Evolutionary conservation across 495 filamentous ascomycete species (phyloP).

Genomic region (Aspergillus kassunensis): DNA sequence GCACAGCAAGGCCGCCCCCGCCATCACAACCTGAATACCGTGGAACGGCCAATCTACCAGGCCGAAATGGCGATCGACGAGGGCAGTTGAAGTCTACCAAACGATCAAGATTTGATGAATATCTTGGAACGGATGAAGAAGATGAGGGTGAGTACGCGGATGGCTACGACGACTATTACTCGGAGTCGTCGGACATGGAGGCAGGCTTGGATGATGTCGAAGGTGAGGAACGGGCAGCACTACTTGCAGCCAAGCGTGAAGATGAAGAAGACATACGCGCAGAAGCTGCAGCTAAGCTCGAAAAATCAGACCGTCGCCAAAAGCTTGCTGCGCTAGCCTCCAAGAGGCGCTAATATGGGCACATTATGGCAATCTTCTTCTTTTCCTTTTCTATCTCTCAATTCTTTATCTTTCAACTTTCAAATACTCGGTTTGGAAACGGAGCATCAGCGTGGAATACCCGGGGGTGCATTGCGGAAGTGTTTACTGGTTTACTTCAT

Average conservation of each 20-base stretch:
- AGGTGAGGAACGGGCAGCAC: slow-evolving; percentile 51
- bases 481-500: slow-evolving; percentile 13
- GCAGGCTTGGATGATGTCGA: slow-evolving; percentile 57
- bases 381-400: slow-evolving; percentile 3
- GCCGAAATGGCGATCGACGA: slow-evolving; percentile 32
- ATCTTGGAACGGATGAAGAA: slow-evolving; percentile 46
- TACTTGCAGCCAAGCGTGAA: slow-evolving; percentile 50
- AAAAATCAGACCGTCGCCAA: slow-evolving; percentile 54
- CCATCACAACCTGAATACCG: slow-evolving; percentile 47
- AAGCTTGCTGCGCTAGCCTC: slow-evolving; percentile 46
- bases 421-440: slow-evolving; percentile 7
- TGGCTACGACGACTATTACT: slow-evolving; percentile 52
- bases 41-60: slow-evolving; percentile 47
- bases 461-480: slow-evolving; percentile 25
- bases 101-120: slow-evolving; percentile 39
- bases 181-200: slow-evolving; percentile 65
- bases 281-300: slow-evolving; percentile 51
- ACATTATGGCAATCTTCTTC: too few species aligned
- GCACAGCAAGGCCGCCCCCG: slow-evolving; percentile 48
- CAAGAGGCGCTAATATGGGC: slow-evolving; percentile 19
- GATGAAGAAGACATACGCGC: slow-evolving; percentile 53
- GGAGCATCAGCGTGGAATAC: slow-evolving; percentile 29
- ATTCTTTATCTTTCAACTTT: slow-evolving; percentile 12
- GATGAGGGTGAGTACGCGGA: slow-evolving; percentile 43
- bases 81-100: slow-evolving; percentile 24